Percentiles rank a stretch among this genome's conserved stretches.
phyloP scores from a whole-genome alignment of 2,329 filamentous ascomycete species.

The Chrysoporthe austroafricana region DNA sequence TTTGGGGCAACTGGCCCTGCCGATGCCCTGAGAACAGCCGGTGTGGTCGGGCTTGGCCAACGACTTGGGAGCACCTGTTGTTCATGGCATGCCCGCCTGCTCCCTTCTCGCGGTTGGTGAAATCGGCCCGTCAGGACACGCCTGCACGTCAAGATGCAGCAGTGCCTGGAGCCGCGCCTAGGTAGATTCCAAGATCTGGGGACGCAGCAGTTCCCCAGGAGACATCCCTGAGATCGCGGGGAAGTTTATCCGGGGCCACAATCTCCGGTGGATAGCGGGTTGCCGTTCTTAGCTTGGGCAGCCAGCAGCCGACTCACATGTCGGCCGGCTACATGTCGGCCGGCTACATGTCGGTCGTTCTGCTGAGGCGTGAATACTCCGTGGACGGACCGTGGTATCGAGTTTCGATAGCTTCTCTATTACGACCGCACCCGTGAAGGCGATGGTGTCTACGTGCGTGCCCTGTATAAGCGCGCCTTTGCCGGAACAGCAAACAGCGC shows the following conservation, averaged over 20 bases:
- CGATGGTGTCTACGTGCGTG: neutral
- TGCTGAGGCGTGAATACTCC: neutral
- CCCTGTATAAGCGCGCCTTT: neutral
- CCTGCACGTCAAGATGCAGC: constrained; percentile 1
- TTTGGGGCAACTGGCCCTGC: neutral
- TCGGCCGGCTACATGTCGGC: constrained; percentile 12
- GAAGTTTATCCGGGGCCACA: constrained; percentile 1
- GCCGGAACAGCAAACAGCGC: neutral
- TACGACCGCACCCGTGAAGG: neutral
- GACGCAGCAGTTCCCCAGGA: neutral
- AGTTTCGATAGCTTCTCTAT: neutral
- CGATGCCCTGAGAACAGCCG: neutral
- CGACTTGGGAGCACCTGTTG: neutral
- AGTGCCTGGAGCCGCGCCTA: neutral
- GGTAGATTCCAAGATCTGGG: neutral
- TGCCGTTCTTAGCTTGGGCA: neutral
- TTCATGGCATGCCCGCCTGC: neutral
- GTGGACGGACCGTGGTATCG: neutral
- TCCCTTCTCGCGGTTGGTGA: constrained; percentile 4
- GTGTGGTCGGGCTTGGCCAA: neutral
- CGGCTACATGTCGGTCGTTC: constrained; percentile 7
- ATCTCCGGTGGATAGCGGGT: neutral
- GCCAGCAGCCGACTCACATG: neutral
- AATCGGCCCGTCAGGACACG: constrained; percentile 34
- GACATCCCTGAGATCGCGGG: constrained; percentile 1